These are phyloP conservation scores for Ambrosiella xylebori DNA, from an alignment of 2,329 filamentous ascomycete species.

Conservation along the genomic window DNA sequence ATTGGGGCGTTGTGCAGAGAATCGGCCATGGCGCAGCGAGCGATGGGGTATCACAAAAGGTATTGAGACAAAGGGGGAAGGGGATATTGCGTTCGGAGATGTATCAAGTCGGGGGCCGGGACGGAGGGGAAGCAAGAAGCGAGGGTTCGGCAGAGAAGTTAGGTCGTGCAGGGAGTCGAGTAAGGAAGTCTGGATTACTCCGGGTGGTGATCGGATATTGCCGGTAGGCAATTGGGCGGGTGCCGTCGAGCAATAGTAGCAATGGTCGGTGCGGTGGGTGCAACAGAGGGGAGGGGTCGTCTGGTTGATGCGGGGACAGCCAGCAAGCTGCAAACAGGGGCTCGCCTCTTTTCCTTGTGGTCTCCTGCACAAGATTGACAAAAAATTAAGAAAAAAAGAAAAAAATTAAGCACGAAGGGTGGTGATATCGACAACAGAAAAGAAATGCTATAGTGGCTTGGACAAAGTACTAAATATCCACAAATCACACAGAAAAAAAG, in stretches of 20 bases:
- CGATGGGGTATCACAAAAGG: background rate
- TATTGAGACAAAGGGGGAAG: background rate
- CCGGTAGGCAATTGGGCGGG: background rate
- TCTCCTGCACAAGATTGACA: background rate
- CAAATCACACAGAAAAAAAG: background rate
- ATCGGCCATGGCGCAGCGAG: slow-evolving; percentile 31
- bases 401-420: background rate
- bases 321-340: background rate
- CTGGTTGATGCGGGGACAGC: background rate
- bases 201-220: background rate
- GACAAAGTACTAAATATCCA: background rate
- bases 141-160: background rate
- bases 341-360: slow-evolving; percentile 3
- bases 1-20: slow-evolving; percentile 90
- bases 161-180: background rate
- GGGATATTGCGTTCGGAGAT: background rate
- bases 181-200: background rate
- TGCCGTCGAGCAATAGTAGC: background rate
- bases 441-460: background rate
- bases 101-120: background rate
- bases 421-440: background rate
- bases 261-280: background rate
- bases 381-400: background rate
- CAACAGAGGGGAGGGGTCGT: background rate
- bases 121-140: background rate